A percentile compares a stretch with the other conserved stretches of the same genome.
Evolutionary conservation across 495 filamentous ascomycete genomes (phyloP).

Genomic region (Aspergillus leporis): DNA sequence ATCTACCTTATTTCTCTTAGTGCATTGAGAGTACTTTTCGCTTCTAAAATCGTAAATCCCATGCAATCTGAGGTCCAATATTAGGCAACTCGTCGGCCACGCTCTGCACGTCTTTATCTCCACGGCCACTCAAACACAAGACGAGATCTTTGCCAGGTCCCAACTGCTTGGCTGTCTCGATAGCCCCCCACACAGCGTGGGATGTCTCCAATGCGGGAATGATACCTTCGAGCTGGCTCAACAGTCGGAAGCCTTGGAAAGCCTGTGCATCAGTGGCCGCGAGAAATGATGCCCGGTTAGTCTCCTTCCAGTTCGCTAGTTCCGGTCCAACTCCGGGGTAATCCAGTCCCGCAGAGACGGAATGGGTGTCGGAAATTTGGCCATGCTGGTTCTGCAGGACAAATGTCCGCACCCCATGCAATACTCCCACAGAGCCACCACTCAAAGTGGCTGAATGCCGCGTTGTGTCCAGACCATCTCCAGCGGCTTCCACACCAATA

Average conservation of each 20-base stretch:
- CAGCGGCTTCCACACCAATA: conserved; percentile 91
- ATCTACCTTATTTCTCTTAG: too few relatives aligned
- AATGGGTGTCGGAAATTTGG: conserved; percentile 93
- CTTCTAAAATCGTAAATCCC: conserved; percentile 78
- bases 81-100: conserved; percentile 91
- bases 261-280: conserved; percentile 91
- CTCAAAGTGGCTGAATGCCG: conserved; percentile 87
- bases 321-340: conserved; percentile 97
- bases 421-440: conserved; percentile 84
- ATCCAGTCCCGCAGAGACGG: conserved; percentile 91
- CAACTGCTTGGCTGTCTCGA: conserved; percentile 92
- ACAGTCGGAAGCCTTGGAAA: conserved; percentile 78
- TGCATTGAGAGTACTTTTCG: too few relatives aligned
- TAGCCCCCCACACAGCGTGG: conserved; percentile 85
- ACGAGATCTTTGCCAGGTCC: conserved; percentile 84
- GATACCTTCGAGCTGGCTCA: conserved; percentile 88
- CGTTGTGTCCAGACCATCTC: conserved; percentile 84
- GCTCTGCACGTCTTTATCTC: conserved; percentile 98
- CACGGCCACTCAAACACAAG: conserved; percentile 86
- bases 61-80: conserved; percentile 88
- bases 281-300: conserved; percentile 78
- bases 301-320: conserved; percentile 89
- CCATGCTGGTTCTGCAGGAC: conserved; percentile 88
- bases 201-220: conserved; percentile 94
- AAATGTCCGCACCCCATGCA: conserved; percentile 95